A percentile compares a stretch with the other conserved stretches of the same genome.
These are phyloP conservation scores for Lactifluus volemus DNA, from an alignment of 768 basidiomycete species.

Conservation along the genomic window DNA sequence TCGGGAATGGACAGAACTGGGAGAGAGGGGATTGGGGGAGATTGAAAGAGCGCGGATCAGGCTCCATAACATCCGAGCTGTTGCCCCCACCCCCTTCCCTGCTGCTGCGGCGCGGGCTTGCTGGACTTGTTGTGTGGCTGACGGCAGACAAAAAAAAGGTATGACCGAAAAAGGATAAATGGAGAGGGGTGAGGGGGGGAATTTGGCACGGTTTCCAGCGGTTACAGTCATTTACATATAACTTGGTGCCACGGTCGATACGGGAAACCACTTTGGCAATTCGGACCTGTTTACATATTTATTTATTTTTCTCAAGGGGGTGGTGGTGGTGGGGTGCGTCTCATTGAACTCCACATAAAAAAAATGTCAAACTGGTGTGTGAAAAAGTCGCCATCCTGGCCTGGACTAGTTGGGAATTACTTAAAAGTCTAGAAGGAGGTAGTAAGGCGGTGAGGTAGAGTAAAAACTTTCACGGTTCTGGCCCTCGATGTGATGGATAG, in stretches of 20 bases:
- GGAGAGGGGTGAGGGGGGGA: background rate
- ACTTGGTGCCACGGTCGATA: background rate
- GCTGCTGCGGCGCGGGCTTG: constrained; percentile 3
- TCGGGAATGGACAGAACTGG: constrained; percentile 1
- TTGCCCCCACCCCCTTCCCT: background rate
- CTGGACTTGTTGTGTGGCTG: background rate
- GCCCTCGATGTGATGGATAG: background rate
- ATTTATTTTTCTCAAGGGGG: too few relatives aligned
- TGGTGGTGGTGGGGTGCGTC: too few relatives aligned
- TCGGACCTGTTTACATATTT: too few relatives aligned
- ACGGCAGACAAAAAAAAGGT: background rate
- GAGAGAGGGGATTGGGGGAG: background rate
- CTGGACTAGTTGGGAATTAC: constrained; percentile 3
- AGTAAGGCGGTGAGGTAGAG: background rate
- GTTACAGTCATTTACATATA: background rate
- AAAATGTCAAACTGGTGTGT: background rate
- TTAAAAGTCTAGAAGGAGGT: background rate
- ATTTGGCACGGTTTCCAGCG: background rate
- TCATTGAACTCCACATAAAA: too few relatives aligned
- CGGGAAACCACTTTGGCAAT: background rate
- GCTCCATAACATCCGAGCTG: constrained; percentile 3
- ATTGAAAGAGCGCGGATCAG: background rate
- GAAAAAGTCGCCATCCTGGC: background rate
- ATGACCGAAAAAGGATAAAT: constrained; percentile 12
- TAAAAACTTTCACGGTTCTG: background rate